Evolutionary conservation across 169 alveolate genomes (phyloP), one percentile per base, ranked within the genome.

Genomic region (Cryptosporidium ubiquitum): DNA sequence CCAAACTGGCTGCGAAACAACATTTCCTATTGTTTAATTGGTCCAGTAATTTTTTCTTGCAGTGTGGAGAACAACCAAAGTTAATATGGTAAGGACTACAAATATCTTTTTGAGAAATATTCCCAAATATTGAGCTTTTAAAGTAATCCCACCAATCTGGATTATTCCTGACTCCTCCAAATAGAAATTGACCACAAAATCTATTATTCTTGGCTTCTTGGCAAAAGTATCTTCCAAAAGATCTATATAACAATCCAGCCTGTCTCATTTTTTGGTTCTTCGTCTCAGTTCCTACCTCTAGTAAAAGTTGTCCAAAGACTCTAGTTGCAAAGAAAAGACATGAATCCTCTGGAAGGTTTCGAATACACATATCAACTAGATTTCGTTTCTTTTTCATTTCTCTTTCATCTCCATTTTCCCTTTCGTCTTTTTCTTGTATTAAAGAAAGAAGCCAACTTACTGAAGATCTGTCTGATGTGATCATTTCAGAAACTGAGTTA

Each of bases 61-160:
- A 79, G 29, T 58, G 79, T 18, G 89, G 73, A 33, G 73, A 42
- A 18, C 89, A 79, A 20, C 75, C 49, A 40, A 79, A 79, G 23
- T 64, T 79, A n/a, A 61, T 31, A 66, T 79, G 37, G 40, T 79
- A 79, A 9, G 75, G 75, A 64, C 69, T 79, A 26, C 89, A 79
- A 12, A 69, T 20, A 61, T 79, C 89, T 42, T 5, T 61, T 23
- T 23, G 51, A 20, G 73, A 20, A 33, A 79, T 58, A 31, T 44
- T 44, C 4, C 75, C 89, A 47, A 61, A 79, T 6, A 33, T 40
- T 31, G 68, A 58, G 29, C 51, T 47, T 7, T 61, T 35, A 12
- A 79, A 61, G 9, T 75, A 79, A 5, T 52, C 64, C 89, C 89
- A 79, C 89, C 89, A 79, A n/a, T 79, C 75, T 44, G 61, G 6